Base-by-base conservation (phyloP, 345 rosid species). In the Brassica nigra region DNA sequence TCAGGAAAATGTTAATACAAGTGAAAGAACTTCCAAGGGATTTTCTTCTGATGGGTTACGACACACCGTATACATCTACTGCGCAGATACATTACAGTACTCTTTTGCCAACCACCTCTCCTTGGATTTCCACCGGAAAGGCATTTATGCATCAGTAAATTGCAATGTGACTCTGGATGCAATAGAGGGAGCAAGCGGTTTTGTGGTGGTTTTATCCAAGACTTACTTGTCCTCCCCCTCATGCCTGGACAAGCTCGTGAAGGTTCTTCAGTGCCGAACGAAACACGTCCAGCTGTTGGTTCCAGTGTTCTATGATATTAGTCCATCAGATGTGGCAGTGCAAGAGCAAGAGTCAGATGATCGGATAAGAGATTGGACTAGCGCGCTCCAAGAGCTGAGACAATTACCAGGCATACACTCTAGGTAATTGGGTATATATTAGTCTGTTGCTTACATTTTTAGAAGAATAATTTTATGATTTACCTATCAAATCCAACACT, bases 251-350 rank as follows among this genome's bases (percentile, higher is more conserved):
- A 76, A 58, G 3, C 79, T 68, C 0, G 61, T 28, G 15, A 58
- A 0, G 4, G 47, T 76, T 28, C 61, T 68, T 7, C 23, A 42
- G 10, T 11, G 31, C 31, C 15, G 8, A 4, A 39, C 6, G 44
- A 2, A 58, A 58, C 18, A 0, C 0, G n/a, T 42, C 0, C 31
- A 23, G 65, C 64, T 29, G 47, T 23, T 76, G 31, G 49, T 76
- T 68, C 73, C 79, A 58, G 79, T 76, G n/a, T 76, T 58, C 67
- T 76, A 76, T 7, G 47, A 34, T 20, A 0, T 68, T 68, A 76
- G 47, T 68, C 68, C 68, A 37, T 76, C 61, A 28, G 73, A 76
- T 2, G 59, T 57, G 14, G 49, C 23, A 37, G 11, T 65, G 16
- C 36, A 0, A 11, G 11, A 33, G 62, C 64, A 34, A 0, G 74